phyloP scores from a whole-genome alignment of 2,329 filamentous ascomycete species.

The Exutisphaerella laricina region DNA sequence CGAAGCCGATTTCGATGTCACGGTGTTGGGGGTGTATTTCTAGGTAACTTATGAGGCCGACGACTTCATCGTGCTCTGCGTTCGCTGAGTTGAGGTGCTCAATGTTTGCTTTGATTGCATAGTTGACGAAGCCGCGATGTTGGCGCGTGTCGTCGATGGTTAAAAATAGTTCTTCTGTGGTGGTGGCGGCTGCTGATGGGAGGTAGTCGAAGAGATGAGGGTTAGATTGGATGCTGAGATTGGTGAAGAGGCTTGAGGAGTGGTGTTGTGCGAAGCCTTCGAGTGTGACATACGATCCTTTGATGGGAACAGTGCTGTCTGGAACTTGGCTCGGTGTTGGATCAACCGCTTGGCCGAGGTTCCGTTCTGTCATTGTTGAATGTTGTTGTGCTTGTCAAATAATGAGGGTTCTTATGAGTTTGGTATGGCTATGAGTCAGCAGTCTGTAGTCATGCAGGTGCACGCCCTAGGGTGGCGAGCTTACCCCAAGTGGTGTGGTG shows the following conservation, averaged over 20 bases:
- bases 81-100: background rate
- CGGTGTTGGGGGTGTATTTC: constrained; percentile 46
- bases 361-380: too few species aligned
- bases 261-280: constrained; percentile 11
- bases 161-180: constrained; percentile 15
- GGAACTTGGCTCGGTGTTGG: too few species aligned
- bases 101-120: constrained; percentile 39
- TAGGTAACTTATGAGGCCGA: constrained; percentile 43
- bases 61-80: constrained; percentile 27
- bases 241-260: constrained; percentile 12
- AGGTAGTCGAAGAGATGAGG: constrained; percentile 41
- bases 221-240: constrained; percentile 11
- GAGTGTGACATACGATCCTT: constrained; percentile 16
- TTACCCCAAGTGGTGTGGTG: too few species aligned
- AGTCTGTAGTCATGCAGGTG: too few species aligned
- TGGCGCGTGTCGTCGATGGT: constrained; percentile 11
- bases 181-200: constrained; percentile 30
- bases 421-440: too few species aligned
- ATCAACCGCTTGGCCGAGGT: too few species aligned
- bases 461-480: too few species aligned
- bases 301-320: constrained; percentile 5
- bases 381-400: too few species aligned
- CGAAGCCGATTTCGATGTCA: constrained; percentile 53
- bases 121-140: constrained; percentile 34
- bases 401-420: too few species aligned